Evolutionary conservation across 208 protist genomes (phyloP).

Genomic region (Trypanosoma theileri): DNA sequence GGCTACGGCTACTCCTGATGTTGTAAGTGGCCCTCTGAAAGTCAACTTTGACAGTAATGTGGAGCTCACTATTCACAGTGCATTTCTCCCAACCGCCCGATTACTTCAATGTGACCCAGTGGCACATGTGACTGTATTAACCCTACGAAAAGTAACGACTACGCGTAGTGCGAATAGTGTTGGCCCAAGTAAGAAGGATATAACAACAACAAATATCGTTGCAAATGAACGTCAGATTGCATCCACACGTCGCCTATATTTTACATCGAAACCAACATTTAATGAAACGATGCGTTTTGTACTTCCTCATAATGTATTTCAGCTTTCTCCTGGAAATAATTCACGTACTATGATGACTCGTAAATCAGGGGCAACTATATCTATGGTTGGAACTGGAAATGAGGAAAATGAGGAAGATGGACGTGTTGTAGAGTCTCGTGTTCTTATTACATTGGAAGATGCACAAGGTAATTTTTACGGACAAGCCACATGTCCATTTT

Average conservation of each 20-base stretch:
- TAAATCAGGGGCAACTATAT: constrained; percentile 8
- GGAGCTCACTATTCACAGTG: constrained; percentile 69
- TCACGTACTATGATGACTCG: not conserved
- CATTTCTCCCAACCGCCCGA: constrained; percentile 69
- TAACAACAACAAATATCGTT: constrained; percentile 11
- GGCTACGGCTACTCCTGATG: constrained; percentile 5
- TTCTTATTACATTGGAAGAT: constrained; percentile 62
- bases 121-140: constrained; percentile 63
- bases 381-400: not conserved
- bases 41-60: constrained; percentile 73
- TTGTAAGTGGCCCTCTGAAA: constrained; percentile 29
- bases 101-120: constrained; percentile 76
- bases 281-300: constrained; percentile 27
- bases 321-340: not conserved
- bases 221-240: constrained; percentile 12
- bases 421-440: constrained; percentile 38
- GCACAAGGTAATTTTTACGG: constrained; percentile 41
- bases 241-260: constrained; percentile 23
- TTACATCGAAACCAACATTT: constrained; percentile 26
- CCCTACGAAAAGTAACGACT: constrained; percentile 44
- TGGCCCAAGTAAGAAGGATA: constrained; percentile 18
- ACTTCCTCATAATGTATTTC: not conserved
- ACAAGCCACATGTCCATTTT: constrained; percentile 77
- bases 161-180: not conserved
- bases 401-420: not conserved